These are phyloP conservation scores for Bipolaris zeicola DNA, from an alignment of 2,329 filamentous ascomycete species.

Conservation along the genomic window DNA sequence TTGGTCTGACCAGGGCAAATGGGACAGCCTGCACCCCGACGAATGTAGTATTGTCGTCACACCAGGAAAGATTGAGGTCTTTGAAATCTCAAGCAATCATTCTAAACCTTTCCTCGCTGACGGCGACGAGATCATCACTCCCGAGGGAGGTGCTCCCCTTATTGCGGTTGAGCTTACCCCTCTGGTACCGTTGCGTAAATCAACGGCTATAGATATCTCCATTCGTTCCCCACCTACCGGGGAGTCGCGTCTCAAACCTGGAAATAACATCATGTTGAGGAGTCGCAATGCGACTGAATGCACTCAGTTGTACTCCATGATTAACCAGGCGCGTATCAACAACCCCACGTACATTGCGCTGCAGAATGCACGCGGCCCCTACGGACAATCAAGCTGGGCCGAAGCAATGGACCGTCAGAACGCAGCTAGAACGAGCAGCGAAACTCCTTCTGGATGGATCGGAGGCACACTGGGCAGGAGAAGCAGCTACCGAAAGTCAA, in stretches of 20 bases:
- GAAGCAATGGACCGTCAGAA: constrained; percentile 60
- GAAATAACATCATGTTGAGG: constrained; percentile 88
- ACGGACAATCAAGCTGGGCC: constrained; percentile 54
- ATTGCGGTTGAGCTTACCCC: constrained; percentile 86
- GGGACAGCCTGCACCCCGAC: constrained; percentile 65
- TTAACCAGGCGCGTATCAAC: constrained; percentile 87
- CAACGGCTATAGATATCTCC: constrained; percentile 91
- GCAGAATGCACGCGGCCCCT: constrained; percentile 71
- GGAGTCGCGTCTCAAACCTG: constrained; percentile 71
- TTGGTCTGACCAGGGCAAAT: constrained; percentile 65
- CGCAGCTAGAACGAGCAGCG: constrained; percentile 47
- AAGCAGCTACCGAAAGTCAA: constrained; percentile 60
- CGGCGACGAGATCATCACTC: constrained; percentile 47
- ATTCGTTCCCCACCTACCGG: constrained; percentile 83
- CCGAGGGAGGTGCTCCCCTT: constrained; percentile 55
- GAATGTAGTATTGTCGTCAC: constrained; percentile 68
- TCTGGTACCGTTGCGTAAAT: constrained; percentile 84
- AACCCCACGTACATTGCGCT: constrained; percentile 86
- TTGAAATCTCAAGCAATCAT: constrained; percentile 59
- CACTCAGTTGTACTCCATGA: constrained; percentile 78
- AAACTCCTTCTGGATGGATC: constrained; percentile 55
- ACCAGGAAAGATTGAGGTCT: constrained; percentile 69
- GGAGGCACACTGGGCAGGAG: constrained; percentile 57
- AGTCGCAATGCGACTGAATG: constrained; percentile 78
- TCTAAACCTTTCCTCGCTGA: constrained; percentile 50